Evolutionary conservation across 164 flowering plant genomes (phyloP), one percentile per base, ranked within the genome.

Genomic region (Sedum album): DNA sequence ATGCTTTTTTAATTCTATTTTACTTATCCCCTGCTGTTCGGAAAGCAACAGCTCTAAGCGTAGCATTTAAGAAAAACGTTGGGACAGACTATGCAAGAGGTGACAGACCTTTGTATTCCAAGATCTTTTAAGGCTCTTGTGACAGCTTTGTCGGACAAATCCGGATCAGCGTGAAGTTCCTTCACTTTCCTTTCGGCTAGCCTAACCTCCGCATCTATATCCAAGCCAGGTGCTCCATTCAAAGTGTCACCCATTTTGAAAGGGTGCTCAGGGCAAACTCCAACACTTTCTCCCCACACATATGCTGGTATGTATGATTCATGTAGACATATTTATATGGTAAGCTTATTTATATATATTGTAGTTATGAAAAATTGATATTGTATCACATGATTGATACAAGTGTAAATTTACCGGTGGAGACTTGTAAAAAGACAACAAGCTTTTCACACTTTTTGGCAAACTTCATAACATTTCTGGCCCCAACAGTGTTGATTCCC

Each of bases 401-500:
- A 35, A 35, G 38, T 35, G 7, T 35, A 35, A 5, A 13, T 44
- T 44, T 41, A 65, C 67, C 42, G 10, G 67, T 65, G 25, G 67
- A 49, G 18, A 49, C 55, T 14, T 86, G 87, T 35, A 86, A 65
- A 55, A 82, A 75, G 68, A 83, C 66, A 71, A 83, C 70, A 25
- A 84, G 21, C 39, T 82, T 82, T 11, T 18, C 70, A 75, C 91
- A 86, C 66, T 77, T 79, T 75, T 85, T 65, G 21, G 67, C 67
- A 38, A 86, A 85, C 66, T 80, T 75, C 63, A 87, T 38, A 20
- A 85, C 81, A 72, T 83, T 72, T 44, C 60, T 73, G 13, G 85
- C 83, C 57, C 91, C 91, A 33, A 78, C 1, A 6, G 88, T 76
- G 53, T 89, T 89, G 72, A 78, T 73, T 3, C 73, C 79, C n/a